Conservation (phyloP, 257 asterid species). For the Jasminum sambac region DNA sequence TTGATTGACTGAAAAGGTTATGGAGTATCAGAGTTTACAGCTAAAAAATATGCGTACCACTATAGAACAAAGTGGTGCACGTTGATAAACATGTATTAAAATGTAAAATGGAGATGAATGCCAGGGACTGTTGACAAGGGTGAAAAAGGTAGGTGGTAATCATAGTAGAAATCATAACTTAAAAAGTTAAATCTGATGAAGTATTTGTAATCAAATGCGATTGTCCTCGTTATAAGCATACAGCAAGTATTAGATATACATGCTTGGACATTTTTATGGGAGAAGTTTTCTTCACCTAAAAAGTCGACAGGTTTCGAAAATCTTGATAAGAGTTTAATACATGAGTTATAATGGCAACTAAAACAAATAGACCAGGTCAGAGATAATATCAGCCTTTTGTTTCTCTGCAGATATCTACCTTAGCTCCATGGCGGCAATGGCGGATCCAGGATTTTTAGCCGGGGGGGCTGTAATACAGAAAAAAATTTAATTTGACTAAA, state of each 20-base stretch:
- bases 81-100: not conserved
- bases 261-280: not conserved
- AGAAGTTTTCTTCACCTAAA: not conserved
- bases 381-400: not conserved
- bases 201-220: not conserved
- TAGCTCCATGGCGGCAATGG: too few species aligned
- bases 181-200: not conserved
- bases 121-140: not conserved
- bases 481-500: too few species aligned
- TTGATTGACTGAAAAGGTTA: constrained; percentile 27
- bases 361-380: not conserved
- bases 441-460: too few species aligned
- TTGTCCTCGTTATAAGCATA: not conserved
- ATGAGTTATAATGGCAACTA: not conserved
- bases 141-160: not conserved
- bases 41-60: not conserved
- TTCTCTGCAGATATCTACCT: not conserved
- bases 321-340: not conserved
- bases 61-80: not conserved
- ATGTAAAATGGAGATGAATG: not conserved
- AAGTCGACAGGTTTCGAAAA: not conserved
- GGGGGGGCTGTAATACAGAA: too few species aligned
- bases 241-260: not conserved
- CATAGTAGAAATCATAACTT: not conserved
- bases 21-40: constrained; percentile 21